phyloP scores from a whole-genome alignment of 148 eudicot species.

The Bassia scoparia region DNA sequence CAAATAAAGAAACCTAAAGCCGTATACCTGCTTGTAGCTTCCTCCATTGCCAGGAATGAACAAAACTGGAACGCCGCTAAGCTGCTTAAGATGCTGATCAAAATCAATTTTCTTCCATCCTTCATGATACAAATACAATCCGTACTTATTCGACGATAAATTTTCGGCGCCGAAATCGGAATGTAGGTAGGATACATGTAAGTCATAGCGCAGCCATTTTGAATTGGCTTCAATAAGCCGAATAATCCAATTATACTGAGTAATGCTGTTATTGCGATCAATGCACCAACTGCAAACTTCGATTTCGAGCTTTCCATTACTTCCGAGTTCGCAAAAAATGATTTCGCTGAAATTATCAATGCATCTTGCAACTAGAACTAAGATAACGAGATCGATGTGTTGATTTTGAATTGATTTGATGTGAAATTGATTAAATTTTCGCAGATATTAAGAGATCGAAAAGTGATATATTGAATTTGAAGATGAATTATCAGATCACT shows the following conservation, averaged over 20 bases:
- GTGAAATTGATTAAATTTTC: not conserved
- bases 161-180: conserved; percentile 64
- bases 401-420: not conserved
- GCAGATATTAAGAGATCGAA: not conserved
- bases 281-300: conserved; percentile 43
- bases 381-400: not conserved
- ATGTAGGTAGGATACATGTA: conserved; percentile 97
- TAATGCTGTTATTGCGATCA: conserved; percentile 39
- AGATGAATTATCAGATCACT: conserved; percentile 6
- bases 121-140: conserved; percentile 85
- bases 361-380: not conserved
- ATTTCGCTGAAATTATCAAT: not conserved
- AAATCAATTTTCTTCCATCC: conserved; percentile 94
- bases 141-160: conserved; percentile 61
- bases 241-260: conserved; percentile 49
- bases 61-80: conserved; percentile 73
- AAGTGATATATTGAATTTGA: not conserved
- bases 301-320: conserved; percentile 48
- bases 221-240: conserved; percentile 52
- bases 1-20: not conserved
- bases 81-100: conserved; percentile 63
- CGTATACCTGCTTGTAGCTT: conserved; percentile 80
- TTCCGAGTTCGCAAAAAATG: not conserved
- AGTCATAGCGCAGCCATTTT: conserved; percentile 86
- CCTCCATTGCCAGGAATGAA: conserved; percentile 97